Evolutionary conservation across 2,329 filamentous ascomycete genomes (phyloP).

Genomic region (Fusarium bactridioides): DNA sequence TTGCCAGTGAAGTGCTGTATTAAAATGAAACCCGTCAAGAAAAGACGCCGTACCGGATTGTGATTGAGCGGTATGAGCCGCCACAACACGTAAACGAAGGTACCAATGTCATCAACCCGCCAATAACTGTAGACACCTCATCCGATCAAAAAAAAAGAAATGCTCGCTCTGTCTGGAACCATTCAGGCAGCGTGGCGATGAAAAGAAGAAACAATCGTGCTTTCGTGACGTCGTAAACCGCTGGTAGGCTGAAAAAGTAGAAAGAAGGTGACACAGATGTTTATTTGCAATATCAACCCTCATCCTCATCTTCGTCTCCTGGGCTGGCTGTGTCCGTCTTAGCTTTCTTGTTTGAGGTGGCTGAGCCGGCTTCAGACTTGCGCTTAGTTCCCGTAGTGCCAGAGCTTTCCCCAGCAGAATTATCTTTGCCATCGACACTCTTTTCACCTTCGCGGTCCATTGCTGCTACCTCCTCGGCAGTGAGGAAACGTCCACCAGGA

Average conservation of each 20-base stretch:
- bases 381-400: conserved; percentile 61
- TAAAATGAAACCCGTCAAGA: conserved; percentile 39
- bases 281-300: conserved; percentile 46
- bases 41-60: background rate
- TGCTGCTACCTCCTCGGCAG: conserved; percentile 91
- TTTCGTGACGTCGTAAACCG: conserved; percentile 50
- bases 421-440: conserved; percentile 48
- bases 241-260: conserved; percentile 42
- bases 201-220: conserved; percentile 40
- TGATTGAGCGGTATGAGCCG: background rate
- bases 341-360: conserved; percentile 63
- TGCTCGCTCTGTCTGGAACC: background rate
- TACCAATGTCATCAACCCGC: conserved; percentile 17
- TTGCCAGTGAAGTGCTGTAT: conserved; percentile 52
- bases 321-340: conserved; percentile 57
- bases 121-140: conserved; percentile 17
- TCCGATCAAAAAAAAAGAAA: conserved; percentile 17
- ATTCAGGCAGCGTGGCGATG: conserved; percentile 7
- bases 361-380: conserved; percentile 63
- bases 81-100: conserved; percentile 27
- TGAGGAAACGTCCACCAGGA: conserved; percentile 93
- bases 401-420: conserved; percentile 35
- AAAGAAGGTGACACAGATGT: conserved; percentile 24
- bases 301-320: conserved; percentile 54
- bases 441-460: conserved; percentile 75